These are phyloP conservation scores for Chenopodium album DNA, from an alignment of 148 eudicot genomes.

Conservation along the genomic window DNA sequence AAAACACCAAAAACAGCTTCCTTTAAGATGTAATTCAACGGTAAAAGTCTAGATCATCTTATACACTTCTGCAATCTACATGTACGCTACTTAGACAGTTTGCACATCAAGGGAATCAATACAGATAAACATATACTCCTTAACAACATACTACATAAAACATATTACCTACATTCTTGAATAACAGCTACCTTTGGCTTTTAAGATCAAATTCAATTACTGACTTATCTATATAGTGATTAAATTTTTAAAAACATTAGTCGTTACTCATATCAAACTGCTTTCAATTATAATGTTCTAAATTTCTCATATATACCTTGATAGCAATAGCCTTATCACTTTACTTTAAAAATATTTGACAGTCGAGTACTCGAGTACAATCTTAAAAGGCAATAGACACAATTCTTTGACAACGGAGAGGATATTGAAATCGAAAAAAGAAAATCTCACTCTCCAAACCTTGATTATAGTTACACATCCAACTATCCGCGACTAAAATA, in stretches of 20 bases:
- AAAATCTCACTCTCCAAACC: no score
- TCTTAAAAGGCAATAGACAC: background rate
- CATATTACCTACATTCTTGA: background rate
- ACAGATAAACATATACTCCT: no score
- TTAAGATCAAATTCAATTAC: background rate
- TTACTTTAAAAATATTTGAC: no score
- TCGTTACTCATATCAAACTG: background rate
- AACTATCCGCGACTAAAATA: no score
- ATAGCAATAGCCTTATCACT: no score
- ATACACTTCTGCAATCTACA: background rate
- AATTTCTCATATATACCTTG: no score
- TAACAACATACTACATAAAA: no score
- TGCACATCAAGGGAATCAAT: background rate
- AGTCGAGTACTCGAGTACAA: no score
- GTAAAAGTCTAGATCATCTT: background rate
- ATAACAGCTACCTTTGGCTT: background rate
- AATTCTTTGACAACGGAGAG: background rate
- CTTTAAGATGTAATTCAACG: background rate
- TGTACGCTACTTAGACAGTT: background rate
- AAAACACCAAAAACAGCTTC: background rate
- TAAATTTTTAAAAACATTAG: no score
- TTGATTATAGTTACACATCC: no score
- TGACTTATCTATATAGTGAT: no score
- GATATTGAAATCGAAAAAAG: background rate
- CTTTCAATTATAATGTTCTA: background rate